These are phyloP conservation scores for Erucastrum elatum DNA, from an alignment of 345 rosid species.

Conservation along the genomic window DNA sequence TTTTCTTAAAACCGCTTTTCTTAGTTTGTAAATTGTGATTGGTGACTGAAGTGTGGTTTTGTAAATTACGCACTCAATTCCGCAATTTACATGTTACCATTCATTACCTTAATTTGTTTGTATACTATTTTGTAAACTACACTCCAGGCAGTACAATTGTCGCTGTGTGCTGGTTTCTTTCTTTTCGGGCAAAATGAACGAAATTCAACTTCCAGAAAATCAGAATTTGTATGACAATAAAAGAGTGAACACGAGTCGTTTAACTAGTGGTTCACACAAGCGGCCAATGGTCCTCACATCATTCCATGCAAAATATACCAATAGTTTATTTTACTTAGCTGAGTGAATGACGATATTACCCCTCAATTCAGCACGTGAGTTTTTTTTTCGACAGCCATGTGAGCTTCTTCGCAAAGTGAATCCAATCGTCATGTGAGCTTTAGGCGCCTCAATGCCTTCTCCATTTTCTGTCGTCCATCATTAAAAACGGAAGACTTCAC, in stretches of 20 bases:
- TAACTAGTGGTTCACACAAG: background rate
- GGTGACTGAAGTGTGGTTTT: no score
- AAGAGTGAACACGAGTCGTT: background rate
- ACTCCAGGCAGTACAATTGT: background rate
- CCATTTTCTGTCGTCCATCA: no score
- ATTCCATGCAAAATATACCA: background rate
- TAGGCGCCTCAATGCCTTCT: no score
- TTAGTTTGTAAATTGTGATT: no score
- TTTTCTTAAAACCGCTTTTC: no score
- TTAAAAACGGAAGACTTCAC: background rate
- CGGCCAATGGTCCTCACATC: background rate
- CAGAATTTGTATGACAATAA: background rate
- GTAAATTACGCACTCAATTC: no score
- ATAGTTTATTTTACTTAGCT: background rate
- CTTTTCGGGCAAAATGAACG: background rate
- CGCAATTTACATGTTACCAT: no score
- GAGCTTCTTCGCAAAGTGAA: no score
- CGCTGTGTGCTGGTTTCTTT: background rate
- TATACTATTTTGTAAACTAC: background rate
- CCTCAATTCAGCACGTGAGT: background rate
- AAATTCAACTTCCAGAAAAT: background rate
- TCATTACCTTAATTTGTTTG: no score
- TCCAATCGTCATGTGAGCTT: no score
- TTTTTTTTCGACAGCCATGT: no score
- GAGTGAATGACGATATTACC: background rate